Conservation (phyloP, 352 stramenopile species). For the Phytophthora litchii region DNA sequence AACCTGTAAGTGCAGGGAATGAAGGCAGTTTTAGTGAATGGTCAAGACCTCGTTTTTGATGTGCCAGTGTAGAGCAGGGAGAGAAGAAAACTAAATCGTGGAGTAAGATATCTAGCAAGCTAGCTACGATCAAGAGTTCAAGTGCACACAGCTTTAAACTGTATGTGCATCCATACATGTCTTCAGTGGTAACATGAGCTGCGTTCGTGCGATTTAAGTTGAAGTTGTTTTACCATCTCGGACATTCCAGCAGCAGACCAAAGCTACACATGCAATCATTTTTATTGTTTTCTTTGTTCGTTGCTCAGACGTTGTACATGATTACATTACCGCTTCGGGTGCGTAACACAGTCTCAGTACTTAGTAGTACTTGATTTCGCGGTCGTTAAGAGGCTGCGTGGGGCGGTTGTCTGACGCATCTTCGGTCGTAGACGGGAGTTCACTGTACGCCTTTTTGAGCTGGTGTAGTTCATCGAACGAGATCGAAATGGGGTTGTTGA, state of each 20-base stretch:
- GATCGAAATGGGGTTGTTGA: conserved; percentile 62
- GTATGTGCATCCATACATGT: too few species aligned
- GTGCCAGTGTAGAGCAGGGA: conserved; percentile 32
- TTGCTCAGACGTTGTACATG: too few species aligned
- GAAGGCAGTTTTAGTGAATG: conserved; percentile 19
- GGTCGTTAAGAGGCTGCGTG: conserved; percentile 56
- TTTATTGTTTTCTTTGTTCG: conserved; percentile 10
- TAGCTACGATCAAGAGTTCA: conserved; percentile 15
- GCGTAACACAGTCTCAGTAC: too few species aligned
- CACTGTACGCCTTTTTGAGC: conserved; percentile 41
- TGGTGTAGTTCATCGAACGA: conserved; percentile 37
- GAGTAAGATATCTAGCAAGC: conserved; percentile 42
- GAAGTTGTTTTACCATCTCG: too few species aligned
- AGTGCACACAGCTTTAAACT: not conserved
- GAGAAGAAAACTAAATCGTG: conserved; percentile 19
- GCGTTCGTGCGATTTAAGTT: too few species aligned
- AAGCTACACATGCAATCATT: too few species aligned
- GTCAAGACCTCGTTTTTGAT: conserved; percentile 24
- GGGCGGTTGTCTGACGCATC: conserved; percentile 55
- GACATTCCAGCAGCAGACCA: too few species aligned
- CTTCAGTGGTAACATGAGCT: too few species aligned
- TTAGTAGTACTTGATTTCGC: conserved; percentile 56
- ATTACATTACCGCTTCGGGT: too few species aligned
- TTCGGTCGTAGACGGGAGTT: conserved; percentile 40
- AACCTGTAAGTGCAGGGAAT: conserved; percentile 42